Evolutionary conservation across 2,329 filamentous ascomycete genomes (phyloP).

Genomic region (Sporothrix mexicana): DNA sequence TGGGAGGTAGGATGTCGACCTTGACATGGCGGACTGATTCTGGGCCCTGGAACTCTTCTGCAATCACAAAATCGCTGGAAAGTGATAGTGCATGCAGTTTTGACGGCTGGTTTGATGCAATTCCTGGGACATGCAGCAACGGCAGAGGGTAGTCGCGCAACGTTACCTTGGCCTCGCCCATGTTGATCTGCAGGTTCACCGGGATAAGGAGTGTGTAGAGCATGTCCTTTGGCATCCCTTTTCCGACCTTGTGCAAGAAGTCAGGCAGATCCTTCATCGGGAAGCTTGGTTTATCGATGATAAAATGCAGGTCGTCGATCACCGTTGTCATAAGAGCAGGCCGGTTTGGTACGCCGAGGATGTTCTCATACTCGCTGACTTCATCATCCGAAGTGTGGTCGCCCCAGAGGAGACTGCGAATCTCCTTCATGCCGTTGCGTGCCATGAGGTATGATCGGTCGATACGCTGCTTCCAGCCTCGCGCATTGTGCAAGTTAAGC

Average conservation of each 20-base stretch:
- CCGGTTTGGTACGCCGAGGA: conserved; percentile 82
- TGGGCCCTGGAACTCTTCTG: conserved; percentile 84
- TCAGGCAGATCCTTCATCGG: conserved; percentile 78
- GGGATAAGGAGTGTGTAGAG: conserved; percentile 88
- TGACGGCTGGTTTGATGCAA: conserved; percentile 79
- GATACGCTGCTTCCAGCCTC: conserved; percentile 91
- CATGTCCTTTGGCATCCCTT: conserved; percentile 93
- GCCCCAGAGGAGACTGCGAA: conserved; percentile 81
- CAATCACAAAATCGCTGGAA: conserved; percentile 90
- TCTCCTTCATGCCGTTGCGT: conserved; percentile 75
- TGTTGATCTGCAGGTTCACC: conserved; percentile 85
- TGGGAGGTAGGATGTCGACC: conserved; percentile 82
- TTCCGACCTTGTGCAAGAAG: conserved; percentile 89
- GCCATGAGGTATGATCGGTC: conserved; percentile 75
- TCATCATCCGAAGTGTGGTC: conserved; percentile 81
- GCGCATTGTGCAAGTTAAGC: conserved; percentile 80
- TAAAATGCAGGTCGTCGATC: conserved; percentile 82
- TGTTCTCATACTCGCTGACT: conserved; percentile 79
- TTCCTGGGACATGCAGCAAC: conserved; percentile 83
- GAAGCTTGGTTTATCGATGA: conserved; percentile 92
- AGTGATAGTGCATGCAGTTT: conserved; percentile 82
- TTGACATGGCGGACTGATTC: conserved; percentile 80
- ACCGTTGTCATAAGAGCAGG: conserved; percentile 81
- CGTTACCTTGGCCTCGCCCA: conserved; percentile 86
- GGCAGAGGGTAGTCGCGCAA: conserved; percentile 94